These are phyloP conservation scores for Colletotrichum costaricense DNA, from an alignment of 2,329 filamentous ascomycete species.

Conservation along the genomic window DNA sequence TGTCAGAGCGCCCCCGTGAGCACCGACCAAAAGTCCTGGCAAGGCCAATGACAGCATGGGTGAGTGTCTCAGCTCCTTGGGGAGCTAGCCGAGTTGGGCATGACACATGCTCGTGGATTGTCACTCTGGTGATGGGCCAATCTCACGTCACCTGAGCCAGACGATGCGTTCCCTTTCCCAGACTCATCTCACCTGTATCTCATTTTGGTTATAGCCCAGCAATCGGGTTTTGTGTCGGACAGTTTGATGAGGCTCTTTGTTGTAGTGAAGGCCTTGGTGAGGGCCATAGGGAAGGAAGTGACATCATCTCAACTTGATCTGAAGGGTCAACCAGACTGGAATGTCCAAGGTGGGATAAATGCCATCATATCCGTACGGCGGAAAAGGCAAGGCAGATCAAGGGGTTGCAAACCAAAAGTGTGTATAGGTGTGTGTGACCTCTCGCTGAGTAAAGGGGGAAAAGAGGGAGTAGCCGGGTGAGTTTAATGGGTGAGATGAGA, in stretches of 20 bases:
- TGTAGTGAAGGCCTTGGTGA: background rate
- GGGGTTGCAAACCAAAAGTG: background rate
- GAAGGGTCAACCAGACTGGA: background rate
- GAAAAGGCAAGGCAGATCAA: background rate
- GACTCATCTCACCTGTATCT: background rate
- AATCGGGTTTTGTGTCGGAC: background rate
- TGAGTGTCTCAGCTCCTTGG: slow-evolving; percentile 9
- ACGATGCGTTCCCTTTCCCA: slow-evolving; percentile 2
- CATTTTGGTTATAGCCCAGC: too few species aligned
- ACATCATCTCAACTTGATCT: background rate
- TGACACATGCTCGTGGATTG: slow-evolving; percentile 8
- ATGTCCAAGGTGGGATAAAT: background rate
- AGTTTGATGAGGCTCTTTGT: background rate
- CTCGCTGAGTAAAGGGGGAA: background rate
- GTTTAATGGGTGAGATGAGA: background rate
- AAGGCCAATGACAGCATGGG: slow-evolving; percentile 2
- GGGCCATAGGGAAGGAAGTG: background rate
- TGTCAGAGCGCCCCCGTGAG: slow-evolving; percentile 3
- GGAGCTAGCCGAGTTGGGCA: slow-evolving; percentile 9
- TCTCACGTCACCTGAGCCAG: background rate
- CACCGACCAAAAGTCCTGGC: background rate
- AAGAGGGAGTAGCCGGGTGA: background rate
- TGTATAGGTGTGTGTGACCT: background rate
- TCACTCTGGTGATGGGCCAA: slow-evolving; percentile 1
- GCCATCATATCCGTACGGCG: background rate